Base-by-base conservation (phyloP, 768 basidiomycete species). In the Amanita jacksonii region DNA sequence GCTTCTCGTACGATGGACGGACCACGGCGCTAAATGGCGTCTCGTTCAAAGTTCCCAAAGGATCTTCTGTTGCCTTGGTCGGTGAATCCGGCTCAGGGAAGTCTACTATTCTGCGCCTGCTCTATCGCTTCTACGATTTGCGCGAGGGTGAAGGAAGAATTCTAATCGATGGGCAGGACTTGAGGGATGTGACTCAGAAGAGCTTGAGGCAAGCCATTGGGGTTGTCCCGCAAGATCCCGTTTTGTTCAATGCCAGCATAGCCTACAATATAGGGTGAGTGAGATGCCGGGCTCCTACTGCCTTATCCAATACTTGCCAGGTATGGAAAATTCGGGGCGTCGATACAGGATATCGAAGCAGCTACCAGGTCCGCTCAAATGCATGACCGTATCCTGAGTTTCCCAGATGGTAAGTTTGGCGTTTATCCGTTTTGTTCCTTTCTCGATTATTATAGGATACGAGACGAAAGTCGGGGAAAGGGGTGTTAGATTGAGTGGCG, bases 111-210 rank as follows among this genome's bases (percentile, higher is more conserved):
- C 62, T 90, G 39, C 82, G 89, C n/a, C 69, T 93, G 22, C 68
- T 98, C 12, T 96, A 89, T 62, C 75, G 92, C 16, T 91, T 98
- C 65, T 96, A 97, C 59, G 92, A 97, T 54, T 69, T 92, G 10
- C 71, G 74, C 13, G 76, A 79, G 43, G 90, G 90, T 24, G 74
- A 84, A 48, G 85, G 85, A 10, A 67, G 81, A 31, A 91, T 94
- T 51, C 62, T 79, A 36, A 79, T 94, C 48, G 90, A 96, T 53
- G 88, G 85, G 4, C 73, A 85, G 54, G 87, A 96, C 53, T 85
- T 97, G 43, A 64, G 85, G 25, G 78, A 92, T 47, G 76, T 97
- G 5, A 92, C 90, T 0, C 88, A 93, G 56, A 64, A 71, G 24
- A 85, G 81, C 43, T 62, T 96, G 16, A 73, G 92, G 25, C 73